These are phyloP conservation scores for Mallotus repandus DNA, from an alignment of 441 rosid species.

Conservation along the genomic window DNA sequence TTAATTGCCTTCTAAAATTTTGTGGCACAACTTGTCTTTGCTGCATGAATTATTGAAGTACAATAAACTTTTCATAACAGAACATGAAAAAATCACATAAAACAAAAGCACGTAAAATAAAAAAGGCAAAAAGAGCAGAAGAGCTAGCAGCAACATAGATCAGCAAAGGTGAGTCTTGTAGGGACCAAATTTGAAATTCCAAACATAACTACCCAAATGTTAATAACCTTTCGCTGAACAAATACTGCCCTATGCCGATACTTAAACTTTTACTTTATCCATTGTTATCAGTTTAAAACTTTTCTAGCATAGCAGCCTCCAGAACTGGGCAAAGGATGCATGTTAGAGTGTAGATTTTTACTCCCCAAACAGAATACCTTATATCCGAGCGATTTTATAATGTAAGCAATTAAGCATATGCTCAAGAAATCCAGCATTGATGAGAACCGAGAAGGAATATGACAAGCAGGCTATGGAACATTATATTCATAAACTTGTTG, in stretches of 20 bases:
- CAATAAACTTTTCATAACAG: constrained; percentile 2
- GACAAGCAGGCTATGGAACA: constrained; percentile 2
- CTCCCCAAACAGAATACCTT: neutral
- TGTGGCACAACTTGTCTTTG: constrained; percentile 51
- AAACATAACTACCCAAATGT: neutral
- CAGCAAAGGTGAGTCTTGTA: neutral
- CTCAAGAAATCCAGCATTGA: neutral
- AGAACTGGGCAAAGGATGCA: neutral
- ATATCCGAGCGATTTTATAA: constrained; percentile 15
- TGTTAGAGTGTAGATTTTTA: neutral
- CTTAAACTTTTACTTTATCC: too few species aligned
- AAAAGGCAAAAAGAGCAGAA: neutral
- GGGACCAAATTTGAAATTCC: neutral
- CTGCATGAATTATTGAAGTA: constrained; percentile 38
- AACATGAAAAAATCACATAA: neutral
- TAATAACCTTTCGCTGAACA: neutral
- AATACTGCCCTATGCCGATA: neutral
- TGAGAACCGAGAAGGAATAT: neutral
- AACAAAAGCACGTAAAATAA: neutral
- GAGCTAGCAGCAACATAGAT: neutral
- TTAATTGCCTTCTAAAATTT: constrained; percentile 53
- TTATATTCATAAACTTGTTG: neutral
- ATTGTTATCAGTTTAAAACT: neutral
- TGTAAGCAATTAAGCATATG: neutral
- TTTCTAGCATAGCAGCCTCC: neutral